Percentiles rank a stretch among this genome's conserved stretches.
phyloP scores from a whole-genome alignment of 1,139 yeast species.

The Zhuliangozyma blackwelliae region DNA sequence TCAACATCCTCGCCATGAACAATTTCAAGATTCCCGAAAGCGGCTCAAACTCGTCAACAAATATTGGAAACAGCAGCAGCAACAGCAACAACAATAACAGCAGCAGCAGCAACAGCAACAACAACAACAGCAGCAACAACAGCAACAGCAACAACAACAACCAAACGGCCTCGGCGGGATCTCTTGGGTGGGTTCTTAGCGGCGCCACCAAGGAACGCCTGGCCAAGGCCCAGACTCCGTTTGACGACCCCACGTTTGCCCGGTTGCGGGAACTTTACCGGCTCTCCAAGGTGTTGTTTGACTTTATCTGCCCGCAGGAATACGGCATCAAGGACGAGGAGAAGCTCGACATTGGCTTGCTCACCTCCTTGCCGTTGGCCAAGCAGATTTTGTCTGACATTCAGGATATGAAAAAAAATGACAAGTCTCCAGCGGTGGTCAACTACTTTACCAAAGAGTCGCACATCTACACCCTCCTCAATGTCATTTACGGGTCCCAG shows the following conservation, averaged over 20 bases:
- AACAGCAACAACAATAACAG: conserved; percentile 13
- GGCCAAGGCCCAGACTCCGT: conserved; percentile 44
- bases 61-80: conserved; percentile 8
- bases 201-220: conserved; percentile 28
- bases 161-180: conserved; percentile 51
- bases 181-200: conserved; percentile 71
- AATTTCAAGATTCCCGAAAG: conserved; percentile 55
- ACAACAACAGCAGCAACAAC: conserved; percentile 20
- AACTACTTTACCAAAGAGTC: conserved; percentile 96
- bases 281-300: conserved; percentile 88
- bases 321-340: conserved; percentile 96
- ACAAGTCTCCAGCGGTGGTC: conserved; percentile 69
- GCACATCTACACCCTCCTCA: conserved; percentile 89
- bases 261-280: conserved; percentile 84
- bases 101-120: too few species aligned
- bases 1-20: conserved; percentile 71
- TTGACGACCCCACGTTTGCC: conserved; percentile 77
- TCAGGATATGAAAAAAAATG: conserved; percentile 71
- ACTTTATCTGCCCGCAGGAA: conserved; percentile 97
- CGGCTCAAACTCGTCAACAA: conserved; percentile 1
- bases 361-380: conserved; percentile 92
- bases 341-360: conserved; percentile 89
- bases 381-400: conserved; percentile 81
- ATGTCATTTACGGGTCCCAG: conserved; percentile 89
- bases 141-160: conserved; percentile 14